phyloP scores from a whole-genome alignment of 345 rosid genomes.

The Cardiospermum halicacabum region DNA sequence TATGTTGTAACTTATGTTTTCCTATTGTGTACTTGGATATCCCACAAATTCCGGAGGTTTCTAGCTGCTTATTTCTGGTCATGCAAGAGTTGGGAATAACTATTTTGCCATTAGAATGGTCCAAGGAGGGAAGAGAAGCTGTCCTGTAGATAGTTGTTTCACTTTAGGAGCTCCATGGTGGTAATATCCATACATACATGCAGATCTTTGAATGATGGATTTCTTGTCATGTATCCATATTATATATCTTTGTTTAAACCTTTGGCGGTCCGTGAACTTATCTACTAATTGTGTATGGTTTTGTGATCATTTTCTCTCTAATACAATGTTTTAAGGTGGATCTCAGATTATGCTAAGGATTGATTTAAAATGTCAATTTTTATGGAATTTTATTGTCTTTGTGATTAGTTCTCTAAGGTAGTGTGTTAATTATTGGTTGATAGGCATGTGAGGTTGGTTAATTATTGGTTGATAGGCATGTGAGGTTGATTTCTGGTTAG shows the following conservation, averaged over 20 bases:
- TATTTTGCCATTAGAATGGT: conserved; percentile 9
- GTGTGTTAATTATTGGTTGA: conserved; percentile 17
- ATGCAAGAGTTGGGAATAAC: conserved; percentile 18
- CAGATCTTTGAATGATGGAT: conserved; percentile 5
- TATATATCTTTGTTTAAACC: not conserved
- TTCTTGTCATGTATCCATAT: not conserved
- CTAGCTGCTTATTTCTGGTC: conserved; percentile 17
- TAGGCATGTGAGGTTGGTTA: conserved; percentile 10
- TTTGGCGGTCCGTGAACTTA: not conserved
- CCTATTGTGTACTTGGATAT: conserved; percentile 19
- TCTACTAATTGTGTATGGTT: not conserved
- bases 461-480: no score
- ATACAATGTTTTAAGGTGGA: conserved; percentile 17
- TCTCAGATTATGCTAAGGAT: conserved; percentile 5
- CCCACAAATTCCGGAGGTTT: conserved; percentile 27
- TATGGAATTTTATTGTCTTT: conserved; percentile 7
- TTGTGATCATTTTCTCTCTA: conserved; percentile 10
- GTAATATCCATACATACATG: conserved; percentile 9
- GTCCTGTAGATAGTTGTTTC: conserved; percentile 17
- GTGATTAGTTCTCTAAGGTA: conserved; percentile 5
- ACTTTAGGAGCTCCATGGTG: conserved; percentile 15
- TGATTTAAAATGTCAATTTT: conserved; percentile 5
- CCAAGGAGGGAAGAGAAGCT: conserved; percentile 20
- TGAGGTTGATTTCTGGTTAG: conserved; percentile 8
- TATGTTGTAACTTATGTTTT: conserved; percentile 8